Evolutionary conservation across 2,329 filamentous ascomycete genomes (phyloP), one percentile per base, ranked within the genome.

Genomic region (Dactylella cylindrospora): DNA sequence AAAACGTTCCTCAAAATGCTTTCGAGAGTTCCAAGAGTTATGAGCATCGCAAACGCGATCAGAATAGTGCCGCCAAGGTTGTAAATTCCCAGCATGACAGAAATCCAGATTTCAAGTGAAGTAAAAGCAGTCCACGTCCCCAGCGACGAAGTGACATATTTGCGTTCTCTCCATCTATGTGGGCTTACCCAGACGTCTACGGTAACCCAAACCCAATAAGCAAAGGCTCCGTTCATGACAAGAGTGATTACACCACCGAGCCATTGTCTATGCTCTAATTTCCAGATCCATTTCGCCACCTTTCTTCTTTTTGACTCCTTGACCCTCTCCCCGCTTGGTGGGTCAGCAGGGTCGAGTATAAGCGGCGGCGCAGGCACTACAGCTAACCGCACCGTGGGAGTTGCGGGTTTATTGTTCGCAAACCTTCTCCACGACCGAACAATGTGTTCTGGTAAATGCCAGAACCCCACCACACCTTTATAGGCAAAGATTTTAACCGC

Each of bases 41-140:
- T 2, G 0, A 20, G n/a, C 1, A 32, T 10, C 12, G 22, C 31
- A 10, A 39, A 3, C 1, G 20, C 12, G 10, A 50, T 29, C 9
- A 62, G 19, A 8, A 31, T 40, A 2, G n/a, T 5, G 3, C 55
- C 55, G 10, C 28, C 33, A 12, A 49, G 12, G 20, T 62, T 62
- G 17, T 15, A 53, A 9, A 62, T 32, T 6, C 55, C 47, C 9
- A 62, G 47, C 55, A 62, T 62, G 6, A 62, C 49, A 4, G 41
- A 38, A 0, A 53, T 35, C 55, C 55, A 62, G 38, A 62, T 47
- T 19, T 53, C 41, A 1, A 53, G 25, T 3, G 41, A 47, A 5
- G 29, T 49, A 29, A 62, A 62, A 2, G 47, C 20, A 7, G 47
- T 44, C 47, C 47, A 47, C 8, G 19, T 6, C 10, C 5, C 36